A percentile compares a stretch with the other conserved stretches of the same genome.
These are phyloP conservation scores for Sclerotinia borealis DNA, from an alignment of 2,329 filamentous ascomycete species.

Conservation along the genomic window DNA sequence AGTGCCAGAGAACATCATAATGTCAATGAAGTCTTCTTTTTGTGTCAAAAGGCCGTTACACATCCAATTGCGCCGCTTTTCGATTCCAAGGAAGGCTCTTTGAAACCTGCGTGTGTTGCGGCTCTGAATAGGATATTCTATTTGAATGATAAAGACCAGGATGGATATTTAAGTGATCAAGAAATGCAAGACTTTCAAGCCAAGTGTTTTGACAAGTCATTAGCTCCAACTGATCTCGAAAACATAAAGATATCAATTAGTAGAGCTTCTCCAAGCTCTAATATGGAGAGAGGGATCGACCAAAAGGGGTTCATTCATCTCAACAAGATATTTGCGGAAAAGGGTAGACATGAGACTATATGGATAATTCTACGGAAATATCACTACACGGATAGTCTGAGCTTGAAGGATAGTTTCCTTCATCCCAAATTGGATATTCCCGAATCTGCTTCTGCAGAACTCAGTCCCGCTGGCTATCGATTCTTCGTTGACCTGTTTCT, in stretches of 20 bases:
- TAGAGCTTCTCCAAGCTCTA: constrained; percentile 57
- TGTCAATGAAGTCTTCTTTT: constrained; percentile 93
- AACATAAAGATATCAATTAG: constrained; percentile 88
- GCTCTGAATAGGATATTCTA: constrained; percentile 91
- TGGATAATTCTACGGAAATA: constrained; percentile 96
- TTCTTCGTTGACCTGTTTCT: constrained; percentile 98
- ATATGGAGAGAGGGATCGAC: constrained; percentile 67
- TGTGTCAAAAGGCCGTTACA: constrained; percentile 96
- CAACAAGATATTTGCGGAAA: constrained; percentile 95
- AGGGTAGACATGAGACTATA: constrained; percentile 94
- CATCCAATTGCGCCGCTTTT: constrained; percentile 95
- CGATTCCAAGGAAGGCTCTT: constrained; percentile 82
- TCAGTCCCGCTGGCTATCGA: constrained; percentile 88
- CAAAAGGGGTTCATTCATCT: constrained; percentile 78
- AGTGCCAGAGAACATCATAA: constrained; percentile 90
- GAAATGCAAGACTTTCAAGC: constrained; percentile 89
- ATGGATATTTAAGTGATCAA: constrained; percentile 81
- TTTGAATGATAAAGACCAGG: constrained; percentile 91
- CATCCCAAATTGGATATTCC: constrained; percentile 93
- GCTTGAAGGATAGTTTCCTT: constrained; percentile 82
- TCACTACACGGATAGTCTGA: constrained; percentile 92
- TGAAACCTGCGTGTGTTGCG: constrained; percentile 85
- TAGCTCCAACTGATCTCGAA: constrained; percentile 73
- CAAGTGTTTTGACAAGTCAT: constrained; percentile 84
- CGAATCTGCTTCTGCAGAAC: constrained; percentile 83